Base-by-base conservation (phyloP, 441 rosid species). In the Iberis amara region DNA sequence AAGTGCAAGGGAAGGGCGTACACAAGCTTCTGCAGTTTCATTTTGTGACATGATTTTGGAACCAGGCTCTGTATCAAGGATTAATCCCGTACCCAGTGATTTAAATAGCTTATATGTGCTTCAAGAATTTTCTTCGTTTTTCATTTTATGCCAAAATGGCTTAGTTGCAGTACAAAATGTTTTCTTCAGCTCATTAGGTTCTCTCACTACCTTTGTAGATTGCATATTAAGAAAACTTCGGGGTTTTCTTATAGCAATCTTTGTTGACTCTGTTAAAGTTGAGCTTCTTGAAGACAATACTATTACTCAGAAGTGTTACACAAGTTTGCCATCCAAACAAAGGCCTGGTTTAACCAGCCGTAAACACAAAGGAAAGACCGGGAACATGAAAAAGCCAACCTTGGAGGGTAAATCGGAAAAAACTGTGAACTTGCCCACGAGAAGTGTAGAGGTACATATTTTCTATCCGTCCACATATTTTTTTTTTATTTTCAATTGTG, bases 261-360 rank as follows among this genome's bases (percentile, higher is more conserved):
- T 83, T 55, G 78, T 86, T 68, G 95, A 88, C 51, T 82, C 69
- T 67, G 81, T 80, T 68, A 88, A 72, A 72, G 64, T 76, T 71
- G 98, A 91, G 76, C 96, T 91, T 60, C 82, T 91, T 36, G 80
- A 71, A 58, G 94, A 82, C 31, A 78, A 60, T 58, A 75, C 64
- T 59, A 78, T 58, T 58, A 75, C 64, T 59, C 59, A 61, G 43
- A 76, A 62, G 54, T 57, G 64, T 62, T 66, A 65, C 54, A 71
- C 81, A 46, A 69, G 68, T 69, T 80, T 78, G 65, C 62, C 79
- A 65, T 68, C 74, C 57, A 85, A 76, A 70, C 89, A 76, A 57
- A 83, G 68, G 70, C 44, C 47, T 35, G 64, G 75, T 57, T 61
- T 71, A 10, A 60, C 71, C 56, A 71, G 59, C 65, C 77, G 76